A percentile compares a stretch with the other conserved stretches of the same genome.
These are phyloP conservation scores for Rauvolfia tetraphylla DNA, from an alignment of 257 asterid species.

Conservation along the genomic window DNA sequence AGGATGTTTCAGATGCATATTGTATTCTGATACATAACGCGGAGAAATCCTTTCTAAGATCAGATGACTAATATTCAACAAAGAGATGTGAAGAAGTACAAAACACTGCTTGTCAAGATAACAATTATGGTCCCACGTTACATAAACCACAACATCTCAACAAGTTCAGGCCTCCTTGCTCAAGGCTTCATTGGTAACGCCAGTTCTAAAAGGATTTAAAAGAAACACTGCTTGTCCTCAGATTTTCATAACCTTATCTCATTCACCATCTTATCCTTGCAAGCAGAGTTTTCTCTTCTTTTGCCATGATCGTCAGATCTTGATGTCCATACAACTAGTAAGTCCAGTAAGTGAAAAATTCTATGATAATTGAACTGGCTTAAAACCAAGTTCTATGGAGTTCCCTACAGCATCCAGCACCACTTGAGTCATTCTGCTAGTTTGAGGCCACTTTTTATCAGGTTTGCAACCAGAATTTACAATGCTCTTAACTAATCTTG, in stretches of 20 bases:
- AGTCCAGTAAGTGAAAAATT: not conserved
- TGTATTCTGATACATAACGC: not conserved
- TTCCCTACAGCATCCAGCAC: slow-evolving; percentile 66
- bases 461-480: slow-evolving; percentile 30
- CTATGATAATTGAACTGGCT: slow-evolving; percentile 40
- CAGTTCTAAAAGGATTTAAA: not conserved
- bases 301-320: not conserved
- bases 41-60: not conserved
- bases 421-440: slow-evolving; percentile 54
- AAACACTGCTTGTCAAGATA: too few species aligned
- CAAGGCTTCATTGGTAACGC: not conserved
- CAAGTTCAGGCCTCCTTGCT: not conserved
- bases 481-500: slow-evolving; percentile 45
- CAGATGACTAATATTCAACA: not conserved
- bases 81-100: not conserved
- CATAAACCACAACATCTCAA: not conserved
- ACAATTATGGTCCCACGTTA: too few species aligned
- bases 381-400: slow-evolving; percentile 53
- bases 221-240: not conserved
- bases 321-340: not conserved
- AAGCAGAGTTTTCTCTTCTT: not conserved
- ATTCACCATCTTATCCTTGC: not conserved
- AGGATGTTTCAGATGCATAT: not conserved
- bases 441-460: slow-evolving; percentile 55
- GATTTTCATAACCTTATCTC: not conserved